Percentiles rank a stretch among this genome's conserved stretches.
Conservation (phyloP, 2,329 filamentous ascomycete genomes). For the Rhinocladiella similis region DNA sequence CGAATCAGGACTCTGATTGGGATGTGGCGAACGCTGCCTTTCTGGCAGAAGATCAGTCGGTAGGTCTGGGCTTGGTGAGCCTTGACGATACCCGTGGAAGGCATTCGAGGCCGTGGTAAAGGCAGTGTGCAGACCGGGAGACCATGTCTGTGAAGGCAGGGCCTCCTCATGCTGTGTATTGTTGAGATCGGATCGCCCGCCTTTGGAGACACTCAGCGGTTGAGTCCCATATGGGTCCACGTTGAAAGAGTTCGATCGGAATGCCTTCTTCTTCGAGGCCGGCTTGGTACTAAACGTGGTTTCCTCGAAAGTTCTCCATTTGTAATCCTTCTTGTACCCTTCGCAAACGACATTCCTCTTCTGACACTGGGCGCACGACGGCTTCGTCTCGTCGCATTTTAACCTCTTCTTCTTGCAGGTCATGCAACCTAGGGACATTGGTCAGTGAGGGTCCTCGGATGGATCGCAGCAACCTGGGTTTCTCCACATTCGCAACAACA, state of each 20-base stretch:
- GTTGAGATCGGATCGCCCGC: not conserved
- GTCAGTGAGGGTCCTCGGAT: conserved; percentile 10
- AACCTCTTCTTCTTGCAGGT: conserved; percentile 73
- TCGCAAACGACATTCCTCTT: conserved; percentile 66
- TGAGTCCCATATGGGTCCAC: conserved; percentile 36
- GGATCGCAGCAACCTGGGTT: not conserved
- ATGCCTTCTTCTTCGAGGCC: conserved; percentile 42
- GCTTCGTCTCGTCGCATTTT: conserved; percentile 74
- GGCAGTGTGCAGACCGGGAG: conserved; percentile 25
- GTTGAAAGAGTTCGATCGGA: conserved; percentile 19
- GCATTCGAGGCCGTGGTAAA: conserved; percentile 24
- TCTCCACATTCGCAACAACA: conserved; percentile 31
- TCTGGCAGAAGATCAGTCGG: not conserved
- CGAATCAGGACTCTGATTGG: conserved; percentile 9
- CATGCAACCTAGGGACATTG: conserved; percentile 58
- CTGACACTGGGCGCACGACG: conserved; percentile 65
- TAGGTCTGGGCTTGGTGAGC: conserved; percentile 6
- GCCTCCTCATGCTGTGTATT: not conserved
- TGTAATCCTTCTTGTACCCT: conserved; percentile 74
- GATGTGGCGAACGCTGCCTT: not conserved
- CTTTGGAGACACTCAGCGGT: conserved; percentile 16
- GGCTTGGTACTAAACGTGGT: conserved; percentile 50
- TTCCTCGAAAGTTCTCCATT: conserved; percentile 71
- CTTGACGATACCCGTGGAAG: conserved; percentile 8
- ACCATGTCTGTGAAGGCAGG: conserved; percentile 20